Conservation (phyloP, 139 green algal species). For the Helicosporidium sp. region DNA sequence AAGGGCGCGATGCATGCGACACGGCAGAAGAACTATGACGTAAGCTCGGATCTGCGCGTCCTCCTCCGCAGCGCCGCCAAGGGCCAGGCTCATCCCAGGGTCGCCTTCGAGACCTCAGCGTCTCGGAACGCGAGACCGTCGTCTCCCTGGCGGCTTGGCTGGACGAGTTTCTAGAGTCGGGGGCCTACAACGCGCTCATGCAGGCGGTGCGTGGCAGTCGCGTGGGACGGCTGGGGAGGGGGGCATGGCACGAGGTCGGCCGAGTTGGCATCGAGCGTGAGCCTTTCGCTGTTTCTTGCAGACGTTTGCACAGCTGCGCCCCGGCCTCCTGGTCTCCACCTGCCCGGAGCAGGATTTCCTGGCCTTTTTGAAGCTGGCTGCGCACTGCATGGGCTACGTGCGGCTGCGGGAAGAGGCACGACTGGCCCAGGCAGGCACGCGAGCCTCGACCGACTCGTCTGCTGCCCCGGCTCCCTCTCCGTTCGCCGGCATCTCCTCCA, state of each 20-base stretch:
- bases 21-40: no score
- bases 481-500: constrained; percentile 43
- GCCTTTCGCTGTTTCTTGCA: constrained; percentile 1
- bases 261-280: no score
- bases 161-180: constrained; percentile 26
- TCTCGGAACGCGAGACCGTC: no score
- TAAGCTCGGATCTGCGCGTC: no score
- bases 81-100: no score
- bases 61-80: no score
- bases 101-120: no score
- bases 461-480: constrained; percentile 38
- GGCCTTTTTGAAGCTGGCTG: constrained; percentile 32
- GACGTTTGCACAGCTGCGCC: constrained; percentile 22
- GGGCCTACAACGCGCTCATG: constrained; percentile 43
- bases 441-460: no score
- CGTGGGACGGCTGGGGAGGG: no score
- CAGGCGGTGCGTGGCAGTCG: background rate
- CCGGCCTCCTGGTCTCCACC: constrained; percentile 31
- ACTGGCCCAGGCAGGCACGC: no score
- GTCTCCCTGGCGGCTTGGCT: constrained; percentile 21
- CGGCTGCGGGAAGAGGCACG: constrained; percentile 34
- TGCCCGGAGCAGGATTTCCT: constrained; percentile 33
- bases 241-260: no score
- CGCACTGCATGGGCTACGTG: constrained; percentile 39
- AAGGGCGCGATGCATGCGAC: no score